A percentile compares a stretch with the other conserved stretches of the same genome.
Conservation (phyloP, 2,329 filamentous ascomycete species). For the Cryphonectria parasitica region DNA sequence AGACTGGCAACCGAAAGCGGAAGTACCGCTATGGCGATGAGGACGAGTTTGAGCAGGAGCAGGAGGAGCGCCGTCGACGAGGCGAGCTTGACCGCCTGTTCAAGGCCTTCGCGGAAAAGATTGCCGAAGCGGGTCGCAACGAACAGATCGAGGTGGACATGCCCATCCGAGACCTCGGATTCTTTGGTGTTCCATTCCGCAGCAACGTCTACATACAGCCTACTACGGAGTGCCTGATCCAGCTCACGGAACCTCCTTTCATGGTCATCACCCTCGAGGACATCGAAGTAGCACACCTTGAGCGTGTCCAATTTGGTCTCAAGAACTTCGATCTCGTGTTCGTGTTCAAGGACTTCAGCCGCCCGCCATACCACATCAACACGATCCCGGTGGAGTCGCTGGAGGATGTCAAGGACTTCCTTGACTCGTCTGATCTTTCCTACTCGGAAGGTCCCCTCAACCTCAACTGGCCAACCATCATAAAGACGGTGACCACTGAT, state of each 20-base stretch:
- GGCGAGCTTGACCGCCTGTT: conserved; percentile 95
- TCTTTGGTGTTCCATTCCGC: conserved; percentile 94
- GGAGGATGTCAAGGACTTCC: conserved; percentile 95
- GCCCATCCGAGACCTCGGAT: conserved; percentile 93
- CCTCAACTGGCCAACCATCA: conserved; percentile 98
- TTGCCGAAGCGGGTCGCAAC: conserved; percentile 90
- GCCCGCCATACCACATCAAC: conserved; percentile 92
- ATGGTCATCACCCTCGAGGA: conserved; percentile 94
- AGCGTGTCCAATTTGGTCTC: conserved; percentile 93
- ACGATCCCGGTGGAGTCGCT: conserved; percentile 96
- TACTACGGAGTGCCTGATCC: conserved; percentile 94
- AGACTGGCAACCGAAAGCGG: conserved; percentile 96
- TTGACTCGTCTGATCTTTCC: conserved; percentile 93
- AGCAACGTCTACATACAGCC: conserved; percentile 96
- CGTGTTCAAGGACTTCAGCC: conserved; percentile 95
- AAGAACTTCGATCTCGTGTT: conserved; percentile 99
- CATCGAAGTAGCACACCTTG: conserved; percentile 93
- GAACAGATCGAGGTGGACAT: conserved; percentile 94
- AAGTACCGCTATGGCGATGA: conserved; percentile 98
- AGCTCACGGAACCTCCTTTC: conserved; percentile 95
- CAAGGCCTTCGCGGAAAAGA: conserved; percentile 95
- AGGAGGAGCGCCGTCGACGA: conserved; percentile 89
- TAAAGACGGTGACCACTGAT: conserved; percentile 97
- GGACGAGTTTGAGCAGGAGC: conserved; percentile 97
- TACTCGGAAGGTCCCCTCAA: conserved; percentile 95